Conservation (phyloP, 2,329 filamentous ascomycete genomes). For the Claviceps maximensis region DNA sequence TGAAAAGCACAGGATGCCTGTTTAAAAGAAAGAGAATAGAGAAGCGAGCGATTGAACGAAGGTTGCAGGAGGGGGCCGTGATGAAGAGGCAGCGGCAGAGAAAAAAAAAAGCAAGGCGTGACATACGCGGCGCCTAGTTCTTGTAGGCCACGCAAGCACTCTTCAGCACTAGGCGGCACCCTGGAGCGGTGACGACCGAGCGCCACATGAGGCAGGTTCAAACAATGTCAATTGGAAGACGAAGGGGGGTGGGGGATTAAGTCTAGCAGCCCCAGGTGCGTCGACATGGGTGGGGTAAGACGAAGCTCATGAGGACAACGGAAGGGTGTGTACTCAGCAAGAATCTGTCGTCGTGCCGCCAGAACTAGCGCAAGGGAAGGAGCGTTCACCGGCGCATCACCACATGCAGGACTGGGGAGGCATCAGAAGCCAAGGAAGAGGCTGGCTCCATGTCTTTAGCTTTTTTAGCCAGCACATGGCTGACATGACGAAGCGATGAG, state of each 20-base stretch:
- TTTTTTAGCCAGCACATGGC: background rate
- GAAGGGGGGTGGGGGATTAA: background rate
- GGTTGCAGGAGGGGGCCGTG: conserved; percentile 1
- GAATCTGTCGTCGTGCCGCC: background rate
- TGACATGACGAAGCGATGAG: background rate
- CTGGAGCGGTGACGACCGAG: background rate
- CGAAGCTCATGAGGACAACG: background rate
- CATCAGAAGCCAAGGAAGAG: background rate
- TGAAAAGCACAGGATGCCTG: conserved; percentile 1
- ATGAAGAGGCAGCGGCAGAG: background rate
- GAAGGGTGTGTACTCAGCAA: background rate
- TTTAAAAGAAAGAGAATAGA: background rate
- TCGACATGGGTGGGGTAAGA: background rate
- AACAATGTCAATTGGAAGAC: background rate
- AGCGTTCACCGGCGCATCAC: background rate
- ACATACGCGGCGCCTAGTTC: background rate
- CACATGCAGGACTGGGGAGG: background rate
- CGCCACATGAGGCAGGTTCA: background rate
- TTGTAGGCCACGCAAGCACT: conserved; percentile 1
- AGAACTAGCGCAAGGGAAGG: background rate
- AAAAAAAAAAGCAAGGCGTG: background rate
- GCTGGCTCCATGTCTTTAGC: background rate
- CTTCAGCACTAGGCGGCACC: background rate
- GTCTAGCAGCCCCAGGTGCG: background rate
- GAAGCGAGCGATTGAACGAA: background rate